A percentile compares a stretch with the other conserved stretches of the same genome.
Conservation (phyloP, 73 alveolate species). For the Stentor roeselii region DNA sequence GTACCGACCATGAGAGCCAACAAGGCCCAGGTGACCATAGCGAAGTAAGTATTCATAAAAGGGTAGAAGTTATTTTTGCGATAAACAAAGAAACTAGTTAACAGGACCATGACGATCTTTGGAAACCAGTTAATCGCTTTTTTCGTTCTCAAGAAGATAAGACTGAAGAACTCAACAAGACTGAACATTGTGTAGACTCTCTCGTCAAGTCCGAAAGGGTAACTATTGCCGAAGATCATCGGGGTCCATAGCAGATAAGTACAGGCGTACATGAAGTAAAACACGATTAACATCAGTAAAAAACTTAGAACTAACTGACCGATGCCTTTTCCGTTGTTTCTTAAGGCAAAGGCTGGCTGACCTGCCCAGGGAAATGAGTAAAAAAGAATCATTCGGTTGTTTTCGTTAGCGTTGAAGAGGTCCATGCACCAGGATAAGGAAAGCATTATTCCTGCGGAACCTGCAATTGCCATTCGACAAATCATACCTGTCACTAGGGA, state of each 20-base stretch:
- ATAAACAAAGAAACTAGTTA: background rate
- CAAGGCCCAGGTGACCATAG: background rate
- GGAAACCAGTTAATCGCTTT: background rate
- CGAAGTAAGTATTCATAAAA: background rate
- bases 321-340: background rate
- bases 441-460: background rate
- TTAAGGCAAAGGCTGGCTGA: background rate
- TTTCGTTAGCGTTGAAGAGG: background rate
- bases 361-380: constrained; percentile 12
- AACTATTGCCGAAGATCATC: background rate
- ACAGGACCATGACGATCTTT: background rate
- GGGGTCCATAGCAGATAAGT: background rate
- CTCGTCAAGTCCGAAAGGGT: constrained; percentile 18
- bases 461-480: constrained; percentile 12
- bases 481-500: constrained; percentile 15
- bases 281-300: background rate
- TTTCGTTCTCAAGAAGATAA: background rate
- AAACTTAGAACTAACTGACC: background rate
- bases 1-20: background rate
- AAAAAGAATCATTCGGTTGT: background rate
- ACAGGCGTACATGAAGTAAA: constrained; percentile 19
- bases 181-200: constrained; percentile 6
- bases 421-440: background rate
- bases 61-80: background rate
- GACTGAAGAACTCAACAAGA: background rate